These are phyloP conservation scores for Bromus sterilis DNA, from an alignment of 176 grass and related monocot genomes.

Conservation along the genomic window DNA sequence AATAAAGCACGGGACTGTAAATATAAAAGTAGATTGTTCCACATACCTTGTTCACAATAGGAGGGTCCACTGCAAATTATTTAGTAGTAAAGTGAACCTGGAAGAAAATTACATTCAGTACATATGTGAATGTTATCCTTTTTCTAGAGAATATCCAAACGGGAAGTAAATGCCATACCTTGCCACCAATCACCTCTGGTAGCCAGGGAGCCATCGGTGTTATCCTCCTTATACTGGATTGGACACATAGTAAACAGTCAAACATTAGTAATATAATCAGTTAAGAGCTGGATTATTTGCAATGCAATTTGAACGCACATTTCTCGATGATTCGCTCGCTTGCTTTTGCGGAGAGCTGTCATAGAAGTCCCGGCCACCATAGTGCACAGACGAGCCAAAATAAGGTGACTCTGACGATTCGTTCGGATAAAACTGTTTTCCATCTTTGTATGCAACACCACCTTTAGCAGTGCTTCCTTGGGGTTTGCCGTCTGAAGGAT, in stretches of 20 bases:
- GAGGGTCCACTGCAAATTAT: constrained; percentile 11
- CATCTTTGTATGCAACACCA: constrained; percentile 28
- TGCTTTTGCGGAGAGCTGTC: constrained; percentile 35
- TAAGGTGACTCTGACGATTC: constrained; percentile 58
- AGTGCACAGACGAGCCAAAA: constrained; percentile 83
- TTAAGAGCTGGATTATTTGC: not conserved
- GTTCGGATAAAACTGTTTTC: constrained; percentile 29
- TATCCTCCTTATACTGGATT: constrained; percentile 63
- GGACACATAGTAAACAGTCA: not conserved
- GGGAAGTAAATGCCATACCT: constrained; percentile 28
- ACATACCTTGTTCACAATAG: constrained; percentile 42
- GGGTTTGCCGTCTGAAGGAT: constrained; percentile 41
- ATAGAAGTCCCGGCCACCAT: constrained; percentile 90
- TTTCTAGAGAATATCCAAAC: constrained; percentile 5
- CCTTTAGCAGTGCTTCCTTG: constrained; percentile 34
- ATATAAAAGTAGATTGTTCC: not conserved
- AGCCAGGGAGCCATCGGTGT: constrained; percentile 46
- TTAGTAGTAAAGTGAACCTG: constrained; percentile 99
- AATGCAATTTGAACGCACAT: constrained; percentile 1
- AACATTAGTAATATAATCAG: not conserved
- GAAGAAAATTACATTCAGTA: constrained; percentile 7
- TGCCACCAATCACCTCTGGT: constrained; percentile 99
- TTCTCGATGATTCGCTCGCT: constrained; percentile 15
- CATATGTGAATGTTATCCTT: not conserved
- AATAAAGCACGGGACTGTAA: not conserved